Evolutionary conservation across 495 filamentous ascomycete genomes (phyloP), one percentile per base, ranked within the genome.

Genomic region (Talaromyces wortmannii): DNA sequence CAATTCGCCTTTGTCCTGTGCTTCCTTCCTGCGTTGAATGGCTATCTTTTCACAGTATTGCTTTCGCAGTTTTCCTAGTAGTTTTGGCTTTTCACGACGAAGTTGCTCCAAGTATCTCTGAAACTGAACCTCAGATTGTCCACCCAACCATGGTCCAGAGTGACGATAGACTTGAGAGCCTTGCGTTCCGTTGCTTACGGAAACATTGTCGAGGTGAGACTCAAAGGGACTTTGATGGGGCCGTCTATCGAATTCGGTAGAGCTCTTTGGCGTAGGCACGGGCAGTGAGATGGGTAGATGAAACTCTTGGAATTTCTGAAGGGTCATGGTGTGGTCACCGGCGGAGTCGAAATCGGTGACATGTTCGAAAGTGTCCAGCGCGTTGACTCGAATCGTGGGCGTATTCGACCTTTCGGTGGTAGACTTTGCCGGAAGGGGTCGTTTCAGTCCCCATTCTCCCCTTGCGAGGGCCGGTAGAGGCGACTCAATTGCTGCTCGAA

Each of bases 371-470:
- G 90, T 92, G 74, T 99, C 94, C 53, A 95, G 75, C 32, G 84
- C 78, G 11, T 72, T 71, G 53, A 97, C 73, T 36, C 87, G 78
- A 40, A 96, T 77, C 17, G 86, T 76, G 2, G 92, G 87, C 31
- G 80, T 84, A 3, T 80, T 81, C 7, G 87, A 83, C 55, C 80
- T 84, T 10, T 70, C 65, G 0, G 81, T 85, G 1, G 89, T 95
- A 6, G 86, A 82, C 63, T 83, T 83, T 7, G 84, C 67, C 3
- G 94, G 94, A 0, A 97, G 72, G 7, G 89, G 77, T 40, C 95
- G 78, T 70, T 99, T 99, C 59, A 97, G 73, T 23, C 94, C 94
- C 95, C 94, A 99, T 63, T 97, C 94, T 17, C 94, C 94, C 59
- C 80, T 78, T 17, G 71, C 64, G 33, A 90, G 79, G n/a, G 92